Percentiles rank a stretch among this genome's conserved stretches.
phyloP scores from a whole-genome alignment of 768 basidiomycete genomes.

The Lactarius quietus region DNA sequence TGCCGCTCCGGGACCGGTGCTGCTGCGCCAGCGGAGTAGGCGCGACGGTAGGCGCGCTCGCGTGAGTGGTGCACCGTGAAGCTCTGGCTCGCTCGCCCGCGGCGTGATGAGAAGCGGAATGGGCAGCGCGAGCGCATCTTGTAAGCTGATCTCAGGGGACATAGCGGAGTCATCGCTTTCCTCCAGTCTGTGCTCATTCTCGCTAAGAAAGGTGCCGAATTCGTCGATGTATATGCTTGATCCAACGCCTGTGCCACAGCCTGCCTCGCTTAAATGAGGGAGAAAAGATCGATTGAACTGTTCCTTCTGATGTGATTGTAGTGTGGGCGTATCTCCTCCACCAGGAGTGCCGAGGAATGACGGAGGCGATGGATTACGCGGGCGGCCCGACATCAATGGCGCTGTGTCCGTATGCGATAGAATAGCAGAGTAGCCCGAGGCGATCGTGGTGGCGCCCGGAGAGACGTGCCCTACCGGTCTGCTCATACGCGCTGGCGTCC shows the following conservation, averaged over 20 bases:
- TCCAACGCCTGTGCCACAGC: constrained; percentile 3
- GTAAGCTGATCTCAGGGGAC: constrained; percentile 18
- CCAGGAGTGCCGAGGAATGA: constrained; percentile 6
- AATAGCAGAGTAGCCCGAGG: constrained; percentile 19
- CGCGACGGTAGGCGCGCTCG: constrained; percentile 10
- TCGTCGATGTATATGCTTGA: constrained; percentile 16
- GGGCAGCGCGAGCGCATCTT: constrained; percentile 23
- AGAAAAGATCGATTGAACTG: constrained; percentile 6
- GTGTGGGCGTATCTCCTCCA: neutral
- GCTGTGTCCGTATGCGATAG: neutral
- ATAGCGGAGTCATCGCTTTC: neutral
- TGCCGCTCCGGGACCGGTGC: neutral
- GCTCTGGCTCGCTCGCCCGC: constrained; percentile 7
- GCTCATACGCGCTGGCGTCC: constrained; percentile 11
- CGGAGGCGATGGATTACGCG: constrained; percentile 21
- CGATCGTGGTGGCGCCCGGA: constrained; percentile 17
- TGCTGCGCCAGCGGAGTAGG: constrained; percentile 16
- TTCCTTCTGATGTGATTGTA: neutral
- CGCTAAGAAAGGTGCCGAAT: constrained; percentile 23
- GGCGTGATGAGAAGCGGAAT: constrained; percentile 24
- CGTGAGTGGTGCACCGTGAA: neutral
- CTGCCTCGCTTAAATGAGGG: constrained; percentile 17
- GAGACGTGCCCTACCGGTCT: constrained; percentile 6
- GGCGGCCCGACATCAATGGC: neutral
- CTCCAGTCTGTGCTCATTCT: constrained; percentile 1